phyloP scores from a whole-genome alignment of 2,329 filamentous ascomycete genomes.

The Graphilbum ipis-grandicollis region DNA sequence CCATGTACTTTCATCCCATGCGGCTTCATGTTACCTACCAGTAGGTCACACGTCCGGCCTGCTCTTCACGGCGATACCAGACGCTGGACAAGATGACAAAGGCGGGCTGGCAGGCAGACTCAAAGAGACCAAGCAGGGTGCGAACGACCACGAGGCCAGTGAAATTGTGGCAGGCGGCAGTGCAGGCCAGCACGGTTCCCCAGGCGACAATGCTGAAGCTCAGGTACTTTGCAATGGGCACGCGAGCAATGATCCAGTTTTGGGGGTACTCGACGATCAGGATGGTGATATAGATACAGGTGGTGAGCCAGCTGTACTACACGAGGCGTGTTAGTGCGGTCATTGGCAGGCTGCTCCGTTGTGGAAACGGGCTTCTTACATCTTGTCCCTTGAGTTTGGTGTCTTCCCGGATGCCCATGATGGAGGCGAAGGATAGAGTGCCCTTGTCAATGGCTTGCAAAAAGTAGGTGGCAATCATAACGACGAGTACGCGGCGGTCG shows the following conservation, averaged over 20 bases:
- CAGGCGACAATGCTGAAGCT: constrained; percentile 46
- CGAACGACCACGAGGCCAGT: constrained; percentile 40
- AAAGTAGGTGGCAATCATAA: constrained; percentile 63
- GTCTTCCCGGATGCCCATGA: constrained; percentile 41
- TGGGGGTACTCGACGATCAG: constrained; percentile 57
- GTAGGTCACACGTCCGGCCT: constrained; percentile 47
- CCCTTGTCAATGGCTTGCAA: constrained; percentile 53
- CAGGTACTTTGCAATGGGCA: constrained; percentile 52
- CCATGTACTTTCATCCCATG: no score
- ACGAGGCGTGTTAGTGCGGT: background rate
- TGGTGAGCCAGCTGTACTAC: constrained; percentile 57
- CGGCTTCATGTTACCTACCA: no score
- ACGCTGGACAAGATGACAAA: constrained; percentile 51
- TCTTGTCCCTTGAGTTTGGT: constrained; percentile 23
- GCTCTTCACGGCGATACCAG: constrained; percentile 56
- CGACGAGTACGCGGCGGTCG: constrained; percentile 45
- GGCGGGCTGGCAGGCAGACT: constrained; percentile 50
- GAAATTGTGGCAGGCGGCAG: constrained; percentile 45
- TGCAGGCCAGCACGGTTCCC: constrained; percentile 41
- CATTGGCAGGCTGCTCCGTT: no score
- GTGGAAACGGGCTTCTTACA: no score
- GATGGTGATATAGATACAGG: constrained; percentile 57
- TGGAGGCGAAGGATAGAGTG: constrained; percentile 45
- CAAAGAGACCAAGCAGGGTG: constrained; percentile 52
- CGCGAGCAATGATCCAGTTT: constrained; percentile 32